These are phyloP conservation scores for Candolleomyces aberdarensis DNA, from an alignment of 768 basidiomycete species.

Conservation along the genomic window DNA sequence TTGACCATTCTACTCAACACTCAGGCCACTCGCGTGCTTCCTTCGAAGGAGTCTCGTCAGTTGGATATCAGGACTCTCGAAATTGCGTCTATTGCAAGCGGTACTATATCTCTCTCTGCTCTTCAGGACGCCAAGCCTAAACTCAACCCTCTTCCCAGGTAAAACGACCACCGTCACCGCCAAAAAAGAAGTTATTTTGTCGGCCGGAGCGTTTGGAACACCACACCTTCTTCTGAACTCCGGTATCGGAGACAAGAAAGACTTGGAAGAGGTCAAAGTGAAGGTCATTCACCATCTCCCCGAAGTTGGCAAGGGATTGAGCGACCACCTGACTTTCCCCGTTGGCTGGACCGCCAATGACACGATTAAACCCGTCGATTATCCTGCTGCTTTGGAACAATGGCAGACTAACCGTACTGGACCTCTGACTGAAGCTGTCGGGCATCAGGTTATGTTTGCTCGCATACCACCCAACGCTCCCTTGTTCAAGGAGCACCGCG, in stretches of 20 bases:
- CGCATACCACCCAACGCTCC: conserved; percentile 6
- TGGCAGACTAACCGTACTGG: conserved; percentile 15
- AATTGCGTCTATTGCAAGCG: not conserved
- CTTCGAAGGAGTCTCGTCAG: not conserved
- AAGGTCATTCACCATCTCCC: conserved; percentile 19
- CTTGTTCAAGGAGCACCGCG: conserved; percentile 4
- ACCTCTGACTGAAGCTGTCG: conserved; percentile 17
- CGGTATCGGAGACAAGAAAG: conserved; percentile 25
- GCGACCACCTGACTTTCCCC: conserved; percentile 24
- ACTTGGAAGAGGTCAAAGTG: conserved; percentile 17
- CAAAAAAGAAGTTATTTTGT: conserved; percentile 47
- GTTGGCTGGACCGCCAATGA: conserved; percentile 21
- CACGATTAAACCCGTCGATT: conserved; percentile 14
- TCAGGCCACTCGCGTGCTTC: conserved; percentile 15
- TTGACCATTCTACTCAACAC: conserved; percentile 17
- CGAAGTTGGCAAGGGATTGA: conserved; percentile 25
- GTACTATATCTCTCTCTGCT: not conserved
- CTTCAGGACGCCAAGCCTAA: too few species aligned
- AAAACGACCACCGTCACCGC: conserved; percentile 23
- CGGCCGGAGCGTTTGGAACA: conserved; percentile 30
- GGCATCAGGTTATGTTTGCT: conserved; percentile 18
- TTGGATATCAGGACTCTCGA: conserved; percentile 2
- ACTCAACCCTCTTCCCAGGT: not conserved
- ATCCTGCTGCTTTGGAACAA: conserved; percentile 7
- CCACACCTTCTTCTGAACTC: conserved; percentile 28